A percentile compares a stretch with the other conserved stretches of the same genome.
phyloP scores from a whole-genome alignment of 805 yeast genomes.

The Kodamaea kaohsiungensis region DNA sequence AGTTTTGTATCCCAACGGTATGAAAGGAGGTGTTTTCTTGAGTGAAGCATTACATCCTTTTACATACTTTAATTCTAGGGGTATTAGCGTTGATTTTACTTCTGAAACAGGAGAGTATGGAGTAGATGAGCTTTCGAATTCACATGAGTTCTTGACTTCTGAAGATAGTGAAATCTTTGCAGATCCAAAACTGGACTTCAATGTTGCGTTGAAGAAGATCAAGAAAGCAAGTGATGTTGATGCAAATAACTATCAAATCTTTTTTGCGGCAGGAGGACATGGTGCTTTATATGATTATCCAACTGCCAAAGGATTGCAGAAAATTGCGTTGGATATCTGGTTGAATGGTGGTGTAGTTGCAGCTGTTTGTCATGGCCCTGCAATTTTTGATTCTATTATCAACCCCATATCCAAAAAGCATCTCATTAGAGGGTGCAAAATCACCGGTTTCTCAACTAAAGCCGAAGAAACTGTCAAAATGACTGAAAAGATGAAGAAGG shows the following conservation, averaged over 20 bases:
- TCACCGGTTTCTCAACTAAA: slow-evolving; percentile 61
- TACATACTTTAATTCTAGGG: slow-evolving; percentile 46
- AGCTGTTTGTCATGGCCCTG: slow-evolving; percentile 74
- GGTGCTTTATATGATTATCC: slow-evolving; percentile 62
- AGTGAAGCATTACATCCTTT: slow-evolving; percentile 64
- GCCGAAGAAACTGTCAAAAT: slow-evolving; percentile 44
- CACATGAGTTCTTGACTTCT: slow-evolving; percentile 41
- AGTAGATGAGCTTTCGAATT: slow-evolving; percentile 55
- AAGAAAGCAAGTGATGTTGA: slow-evolving; percentile 52
- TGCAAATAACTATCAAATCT: slow-evolving; percentile 49
- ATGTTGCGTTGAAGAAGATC: slow-evolving; percentile 36
- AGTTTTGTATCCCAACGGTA: slow-evolving; percentile 55
- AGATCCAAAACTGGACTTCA: slow-evolving; percentile 40
- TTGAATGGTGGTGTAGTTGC: slow-evolving; percentile 54
- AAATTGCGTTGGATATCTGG: slow-evolving; percentile 48
- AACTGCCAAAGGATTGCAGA: slow-evolving; percentile 46
- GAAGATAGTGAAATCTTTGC: slow-evolving; percentile 44
- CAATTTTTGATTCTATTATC: slow-evolving; percentile 50
- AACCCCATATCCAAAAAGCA: slow-evolving; percentile 44
- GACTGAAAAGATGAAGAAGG: slow-evolving; percentile 5
- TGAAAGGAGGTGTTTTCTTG: slow-evolving; percentile 60
- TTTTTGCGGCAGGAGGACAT: slow-evolving; percentile 70
- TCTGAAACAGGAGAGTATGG: slow-evolving; percentile 61
- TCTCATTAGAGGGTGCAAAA: slow-evolving; percentile 51
- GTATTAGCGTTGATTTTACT: slow-evolving; percentile 54